Base-by-base conservation (phyloP, 139 green algal genomes). In the Chlamydomonas sp. region DNA sequence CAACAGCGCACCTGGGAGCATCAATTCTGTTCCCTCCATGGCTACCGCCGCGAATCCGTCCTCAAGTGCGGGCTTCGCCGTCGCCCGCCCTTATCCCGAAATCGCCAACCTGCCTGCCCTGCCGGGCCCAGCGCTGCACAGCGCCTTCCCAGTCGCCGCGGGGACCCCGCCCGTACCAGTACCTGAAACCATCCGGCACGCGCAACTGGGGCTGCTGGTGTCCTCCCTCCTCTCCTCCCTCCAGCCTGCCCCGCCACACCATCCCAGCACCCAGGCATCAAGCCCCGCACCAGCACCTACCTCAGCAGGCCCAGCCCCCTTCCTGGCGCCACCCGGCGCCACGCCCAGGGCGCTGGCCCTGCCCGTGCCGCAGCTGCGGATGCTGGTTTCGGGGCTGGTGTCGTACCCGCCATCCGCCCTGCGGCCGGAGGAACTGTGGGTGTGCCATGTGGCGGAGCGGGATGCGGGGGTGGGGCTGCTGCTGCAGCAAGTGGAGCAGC, bases 381-480 rank as follows among this genome's bases (percentile, higher is more conserved):
- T 31, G 7, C 12, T 84, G 63, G 63, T 59, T 8, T 16, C 63
- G 31, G 79, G 20, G 10, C 63, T 84, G 16, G 10, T 75, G 79
- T 15, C 9, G 63, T 4, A 14, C 31, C 57, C 31, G 5, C 12
- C 31, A 31, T 63, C 79, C 1, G 63, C 4, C 3, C 79, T 84
- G 63, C 63, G 63, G 12, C n/a, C 79, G 12, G 79, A 84, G 31
- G 79, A 84, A 63, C 63, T 84, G 79, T 84, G 79, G 79, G n/a
- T 63, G 31, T 31, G 74, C 63, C 79, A 84, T n/a, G 79, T 74
- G 12, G 63, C 63, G 31, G 79, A 84, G 31, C 63, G 79, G n/a
- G 79, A 84, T 15, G 63, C 79, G 63, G 10, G 79, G n/a, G 31
- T 84, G 63, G 2, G 12, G 31, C 60, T n/a, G 1, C 62, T 2